Evolutionary conservation across 2,329 filamentous ascomycete species (phyloP), one percentile per base, ranked within the genome.

Genomic region (Huntiella omanensis): DNA sequence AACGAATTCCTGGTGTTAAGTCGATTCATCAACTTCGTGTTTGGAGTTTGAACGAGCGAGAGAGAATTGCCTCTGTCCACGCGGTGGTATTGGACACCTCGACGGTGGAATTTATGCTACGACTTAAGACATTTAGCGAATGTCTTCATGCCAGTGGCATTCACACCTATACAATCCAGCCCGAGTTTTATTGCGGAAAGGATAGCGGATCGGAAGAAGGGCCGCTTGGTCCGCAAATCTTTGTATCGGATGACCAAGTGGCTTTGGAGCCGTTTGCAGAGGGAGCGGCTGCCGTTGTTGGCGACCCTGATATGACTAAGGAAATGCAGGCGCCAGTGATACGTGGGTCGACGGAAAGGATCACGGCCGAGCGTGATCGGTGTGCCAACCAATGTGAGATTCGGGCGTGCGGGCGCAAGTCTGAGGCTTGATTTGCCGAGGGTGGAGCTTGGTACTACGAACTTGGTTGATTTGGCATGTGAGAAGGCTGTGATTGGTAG

Each of bases 61-160:
- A 82, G 54, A 66, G 72, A 3, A 67, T 85, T 40, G 81, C 81
- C 5, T 77, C 77, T 1, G 80, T 76, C 1, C 80, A 84, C 55
- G 62, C 86, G 1, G 67, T 79, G 0, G 69, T 84, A 12, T 66
- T 69, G 1, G 69, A 75, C 50, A 64, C 68, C 44, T 67, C 68
- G 6, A 59, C 82, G 17, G 57, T 63, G 33, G 62, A 64, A 43
- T 84, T 84, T 56, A 69, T 73, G 60, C 63, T 66, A 43, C 70
- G 71, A 50, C 74, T 77, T 2, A 71, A 68, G 53, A 72, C 69
- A 2, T 71, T 83, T 45, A 70, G 70, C 49, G 71, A 83, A 56
- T 84, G 79, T 56, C 67, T 86, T 35, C 78, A 82, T 54, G 77
- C 72, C 2, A 83, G 83, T 54, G 81, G 79, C 4, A 75, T 86